Conservation (phyloP, 192 early-diverging fungal genomes). For the Diversispora eburnea region DNA sequence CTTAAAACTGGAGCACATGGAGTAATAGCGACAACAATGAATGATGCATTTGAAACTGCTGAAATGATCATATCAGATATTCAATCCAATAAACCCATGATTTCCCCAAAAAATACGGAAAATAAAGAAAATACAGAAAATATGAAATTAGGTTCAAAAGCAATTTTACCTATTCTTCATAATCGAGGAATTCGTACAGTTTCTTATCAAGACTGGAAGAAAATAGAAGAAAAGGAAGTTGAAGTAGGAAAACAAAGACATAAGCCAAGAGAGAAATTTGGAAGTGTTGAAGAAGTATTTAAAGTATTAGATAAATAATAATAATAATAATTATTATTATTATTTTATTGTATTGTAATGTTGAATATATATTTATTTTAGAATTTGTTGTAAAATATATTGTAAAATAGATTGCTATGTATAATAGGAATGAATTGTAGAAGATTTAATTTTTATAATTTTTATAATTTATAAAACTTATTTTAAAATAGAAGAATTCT, state of each 20-base stretch:
- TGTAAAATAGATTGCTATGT: too few relatives aligned
- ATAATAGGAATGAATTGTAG: too few relatives aligned
- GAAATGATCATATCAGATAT: conserved; percentile 67
- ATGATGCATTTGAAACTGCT: conserved; percentile 88
- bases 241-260: conserved; percentile 54
- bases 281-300: conserved; percentile 59
- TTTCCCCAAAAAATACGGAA: conserved; percentile 7
- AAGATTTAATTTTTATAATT: too few relatives aligned
- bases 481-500: too few relatives aligned
- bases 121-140: not conserved
- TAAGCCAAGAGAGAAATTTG: conserved; percentile 86
- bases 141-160: conserved; percentile 16
- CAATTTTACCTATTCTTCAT: conserved; percentile 37
- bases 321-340: not conserved
- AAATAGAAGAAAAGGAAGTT: conserved; percentile 72
- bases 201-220: conserved; percentile 77
- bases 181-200: conserved; percentile 47
- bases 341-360: too few relatives aligned
- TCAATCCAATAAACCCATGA: conserved; percentile 40
- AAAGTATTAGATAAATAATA: conserved; percentile 33
- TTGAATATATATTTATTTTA: too few relatives aligned
- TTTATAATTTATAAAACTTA: too few relatives aligned
- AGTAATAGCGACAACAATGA: conserved; percentile 93
- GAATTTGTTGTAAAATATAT: too few relatives aligned
- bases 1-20: conserved; percentile 92